phyloP scores from a whole-genome alignment of 2,329 filamentous ascomycete genomes.

The Ramichloridium luteum region DNA sequence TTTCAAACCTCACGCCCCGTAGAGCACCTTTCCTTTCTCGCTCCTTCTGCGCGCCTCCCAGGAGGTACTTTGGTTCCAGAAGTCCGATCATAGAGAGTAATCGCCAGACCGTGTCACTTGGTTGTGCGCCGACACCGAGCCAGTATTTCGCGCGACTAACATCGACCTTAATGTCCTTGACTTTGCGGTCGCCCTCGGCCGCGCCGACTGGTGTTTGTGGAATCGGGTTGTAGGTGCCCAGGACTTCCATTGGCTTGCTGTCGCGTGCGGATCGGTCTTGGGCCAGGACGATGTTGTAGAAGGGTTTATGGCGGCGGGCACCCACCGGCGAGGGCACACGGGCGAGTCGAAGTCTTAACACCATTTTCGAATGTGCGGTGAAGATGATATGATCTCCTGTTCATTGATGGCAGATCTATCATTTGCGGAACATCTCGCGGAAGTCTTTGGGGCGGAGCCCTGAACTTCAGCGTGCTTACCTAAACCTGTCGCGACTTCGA shows the following conservation, averaged over 20 bases:
- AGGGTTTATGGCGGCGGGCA: slow-evolving; percentile 62
- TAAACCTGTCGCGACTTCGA: too few species aligned
- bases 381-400: too few species aligned
- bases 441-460: too few species aligned
- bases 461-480: too few species aligned
- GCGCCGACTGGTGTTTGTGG: slow-evolving; percentile 43
- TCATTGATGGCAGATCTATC: too few species aligned
- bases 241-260: slow-evolving; percentile 82
- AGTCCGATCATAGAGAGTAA: slow-evolving; percentile 59
- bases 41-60: slow-evolving; percentile 21
- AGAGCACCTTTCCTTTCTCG: slow-evolving; percentile 14
- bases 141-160: slow-evolving; percentile 75
- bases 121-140: slow-evolving; percentile 93
- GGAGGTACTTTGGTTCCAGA: slow-evolving; percentile 29
- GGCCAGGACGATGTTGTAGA: slow-evolving; percentile 92
- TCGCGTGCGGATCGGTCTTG: slow-evolving; percentile 83
- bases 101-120: slow-evolving; percentile 79
- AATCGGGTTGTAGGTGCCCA: slow-evolving; percentile 54
- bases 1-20: slow-evolving; percentile 21
- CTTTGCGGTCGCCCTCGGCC: slow-evolving; percentile 48
- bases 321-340: slow-evolving; percentile 57
- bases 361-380: too few species aligned
- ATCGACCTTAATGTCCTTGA: slow-evolving; percentile 89
- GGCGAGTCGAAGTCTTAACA: slow-evolving; percentile 83
- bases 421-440: too few species aligned